These are phyloP conservation scores for Conidiobolus incongruus DNA, from an alignment of 371 early-diverging fungal genomes.

Conservation along the genomic window DNA sequence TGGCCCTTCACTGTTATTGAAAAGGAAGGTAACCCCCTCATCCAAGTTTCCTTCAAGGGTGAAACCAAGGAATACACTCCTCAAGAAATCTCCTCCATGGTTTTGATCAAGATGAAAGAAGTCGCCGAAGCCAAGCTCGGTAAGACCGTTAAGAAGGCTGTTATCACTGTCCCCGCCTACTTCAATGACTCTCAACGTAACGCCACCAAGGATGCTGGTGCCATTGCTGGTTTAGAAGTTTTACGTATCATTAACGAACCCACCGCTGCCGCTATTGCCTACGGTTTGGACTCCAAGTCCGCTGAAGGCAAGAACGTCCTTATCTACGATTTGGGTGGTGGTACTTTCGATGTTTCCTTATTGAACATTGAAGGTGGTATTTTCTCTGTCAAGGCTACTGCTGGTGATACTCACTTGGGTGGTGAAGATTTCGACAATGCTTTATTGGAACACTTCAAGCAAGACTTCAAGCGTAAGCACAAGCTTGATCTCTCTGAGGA, in stretches of 20 bases:
- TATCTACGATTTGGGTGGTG: slow-evolving; percentile 90
- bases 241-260: slow-evolving; percentile 98
- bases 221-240: slow-evolving; percentile 90
- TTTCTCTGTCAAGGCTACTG: slow-evolving; percentile 84
- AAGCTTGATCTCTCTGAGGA: slow-evolving; percentile 42
- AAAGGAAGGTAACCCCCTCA: slow-evolving; percentile 39
- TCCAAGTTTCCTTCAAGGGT: slow-evolving; percentile 58
- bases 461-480: slow-evolving; percentile 51
- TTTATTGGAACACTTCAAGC: slow-evolving; percentile 38
- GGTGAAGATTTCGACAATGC: too few species aligned
- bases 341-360: slow-evolving; percentile 89
- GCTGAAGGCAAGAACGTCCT: slow-evolving; percentile 61
- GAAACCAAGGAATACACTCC: slow-evolving; percentile 68
- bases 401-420: too few species aligned
- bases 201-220: slow-evolving; percentile 97
- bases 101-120: slow-evolving; percentile 80
- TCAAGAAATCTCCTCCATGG: slow-evolving; percentile 81
- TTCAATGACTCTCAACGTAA: slow-evolving; percentile 95
- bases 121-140: slow-evolving; percentile 74
- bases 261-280: slow-evolving; percentile 94
- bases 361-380: slow-evolving; percentile 74
- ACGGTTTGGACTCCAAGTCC: slow-evolving; percentile 67
- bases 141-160: slow-evolving; percentile 61
- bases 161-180: slow-evolving; percentile 89
- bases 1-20: slow-evolving; percentile 66